Conservation (phyloP, 148 eudicot genomes). For the Silene uniflora region DNA sequence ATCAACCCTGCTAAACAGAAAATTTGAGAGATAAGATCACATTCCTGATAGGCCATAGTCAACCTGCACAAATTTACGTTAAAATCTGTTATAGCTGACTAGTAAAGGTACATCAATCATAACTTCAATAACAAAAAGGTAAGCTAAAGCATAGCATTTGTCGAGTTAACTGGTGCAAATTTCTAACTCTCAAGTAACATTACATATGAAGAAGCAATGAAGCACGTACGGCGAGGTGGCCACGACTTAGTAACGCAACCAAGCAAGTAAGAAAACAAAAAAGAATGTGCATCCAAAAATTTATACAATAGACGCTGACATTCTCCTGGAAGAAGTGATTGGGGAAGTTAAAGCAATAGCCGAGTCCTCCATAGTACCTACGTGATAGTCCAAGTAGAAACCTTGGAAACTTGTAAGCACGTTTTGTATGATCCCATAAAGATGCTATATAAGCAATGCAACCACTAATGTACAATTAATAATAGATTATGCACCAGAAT, state of each 20-base stretch:
- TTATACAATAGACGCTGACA: neutral
- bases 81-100: neutral
- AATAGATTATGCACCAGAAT: too few relatives aligned
- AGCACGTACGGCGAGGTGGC: neutral
- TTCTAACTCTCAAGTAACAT: neutral
- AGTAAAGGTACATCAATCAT: neutral
- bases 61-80: slow-evolving; percentile 55
- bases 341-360: neutral
- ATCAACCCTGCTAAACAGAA: slow-evolving; percentile 89
- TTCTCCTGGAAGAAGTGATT: neutral
- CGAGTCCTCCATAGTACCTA: neutral
- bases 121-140: neutral
- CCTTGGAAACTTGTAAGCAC: neutral
- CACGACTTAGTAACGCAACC: neutral
- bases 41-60: slow-evolving; percentile 85
- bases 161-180: neutral
- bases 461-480: too few relatives aligned
- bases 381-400: neutral
- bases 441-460: too few relatives aligned
- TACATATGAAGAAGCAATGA: neutral
- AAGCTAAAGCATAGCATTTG: neutral
- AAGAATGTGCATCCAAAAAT: neutral
- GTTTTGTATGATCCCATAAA: too few relatives aligned
- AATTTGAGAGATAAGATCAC: slow-evolving; percentile 89
- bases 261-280: neutral